These are phyloP conservation scores for Syzygium aqueum DNA, from an alignment of 345 rosid species.

Conservation along the genomic window DNA sequence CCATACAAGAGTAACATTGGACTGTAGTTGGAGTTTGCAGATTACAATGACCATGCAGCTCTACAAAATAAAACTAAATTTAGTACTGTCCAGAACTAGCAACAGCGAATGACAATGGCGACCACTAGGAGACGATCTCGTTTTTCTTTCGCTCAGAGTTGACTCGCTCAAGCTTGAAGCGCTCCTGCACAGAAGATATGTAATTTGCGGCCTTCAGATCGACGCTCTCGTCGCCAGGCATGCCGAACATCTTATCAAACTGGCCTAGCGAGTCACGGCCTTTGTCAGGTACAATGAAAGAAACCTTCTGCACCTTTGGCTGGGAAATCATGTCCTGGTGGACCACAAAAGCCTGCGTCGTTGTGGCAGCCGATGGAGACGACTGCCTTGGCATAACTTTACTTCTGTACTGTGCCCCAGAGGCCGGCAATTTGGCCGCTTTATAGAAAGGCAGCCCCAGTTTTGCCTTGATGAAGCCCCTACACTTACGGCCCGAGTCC, in stretches of 20 bases:
- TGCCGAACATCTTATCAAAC: slow-evolving; percentile 14
- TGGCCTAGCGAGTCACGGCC: slow-evolving; percentile 13
- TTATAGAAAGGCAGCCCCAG: slow-evolving; percentile 26
- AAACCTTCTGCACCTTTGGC: slow-evolving; percentile 20
- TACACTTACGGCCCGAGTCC: slow-evolving; percentile 39
- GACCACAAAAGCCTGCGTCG: slow-evolving; percentile 11
- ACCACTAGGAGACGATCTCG: not conserved
- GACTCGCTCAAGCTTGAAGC: slow-evolving; percentile 47
- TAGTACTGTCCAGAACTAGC: not conserved
- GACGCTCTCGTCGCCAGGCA: slow-evolving; percentile 26
- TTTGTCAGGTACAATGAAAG: slow-evolving; percentile 15
- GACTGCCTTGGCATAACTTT: slow-evolving; percentile 15
- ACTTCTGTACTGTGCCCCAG: slow-evolving; percentile 15
- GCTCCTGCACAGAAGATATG: slow-evolving; percentile 45
- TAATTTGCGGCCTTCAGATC: slow-evolving; percentile 38
- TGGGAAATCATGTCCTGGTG: slow-evolving; percentile 24
- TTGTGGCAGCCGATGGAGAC: slow-evolving; percentile 4
- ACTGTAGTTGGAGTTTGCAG: not conserved
- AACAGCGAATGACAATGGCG: not conserved
- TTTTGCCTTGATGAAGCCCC: slow-evolving; percentile 49
- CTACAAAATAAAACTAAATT: not conserved
- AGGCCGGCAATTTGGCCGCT: slow-evolving; percentile 12
- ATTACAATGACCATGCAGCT: not conserved
- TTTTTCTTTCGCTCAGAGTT: slow-evolving; percentile 11
- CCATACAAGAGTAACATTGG: not conserved